Percentiles rank a stretch among this genome's conserved stretches.
These are phyloP conservation scores for Ampelomyces quisqualis DNA, from an alignment of 2,329 filamentous ascomycete genomes.

Conservation along the genomic window DNA sequence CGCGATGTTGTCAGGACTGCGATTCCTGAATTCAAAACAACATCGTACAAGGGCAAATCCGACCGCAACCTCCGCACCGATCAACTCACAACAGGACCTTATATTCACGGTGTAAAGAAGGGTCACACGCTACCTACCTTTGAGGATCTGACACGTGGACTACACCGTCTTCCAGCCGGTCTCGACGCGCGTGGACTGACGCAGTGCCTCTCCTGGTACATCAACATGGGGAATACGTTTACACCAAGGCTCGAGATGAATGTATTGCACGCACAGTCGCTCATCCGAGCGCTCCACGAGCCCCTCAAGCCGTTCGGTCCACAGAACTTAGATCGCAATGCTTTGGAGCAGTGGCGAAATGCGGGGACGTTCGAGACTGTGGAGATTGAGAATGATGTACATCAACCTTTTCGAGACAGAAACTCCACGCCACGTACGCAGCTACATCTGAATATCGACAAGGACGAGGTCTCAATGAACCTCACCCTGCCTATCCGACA, in stretches of 20 bases:
- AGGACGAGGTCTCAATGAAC: constrained; percentile 7
- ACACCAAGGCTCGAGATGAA: constrained; percentile 26
- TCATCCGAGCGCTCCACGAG: constrained; percentile 19
- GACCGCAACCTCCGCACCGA: constrained; percentile 16
- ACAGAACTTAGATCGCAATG: constrained; percentile 22
- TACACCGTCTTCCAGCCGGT: constrained; percentile 21
- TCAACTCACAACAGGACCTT: constrained; percentile 7
- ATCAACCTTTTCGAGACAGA: neutral
- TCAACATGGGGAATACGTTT: constrained; percentile 14
- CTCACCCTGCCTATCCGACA: constrained; percentile 16
- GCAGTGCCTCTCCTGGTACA: constrained; percentile 25
- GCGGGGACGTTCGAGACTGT: constrained; percentile 12
- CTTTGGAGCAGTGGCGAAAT: constrained; percentile 21
- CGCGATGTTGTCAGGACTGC: constrained; percentile 12
- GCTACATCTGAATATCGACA: constrained; percentile 10
- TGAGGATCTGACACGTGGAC: constrained; percentile 20
- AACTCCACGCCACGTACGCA: constrained; percentile 2
- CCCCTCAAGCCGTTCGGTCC: constrained; percentile 17
- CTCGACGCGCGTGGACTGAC: constrained; percentile 24
- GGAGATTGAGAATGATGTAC: constrained; percentile 1
- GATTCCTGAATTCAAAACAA: constrained; percentile 14
- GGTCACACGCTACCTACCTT: constrained; percentile 20
- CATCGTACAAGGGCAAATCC: constrained; percentile 12
- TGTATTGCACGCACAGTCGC: constrained; percentile 27
- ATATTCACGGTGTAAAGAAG: constrained; percentile 5